Evolutionary conservation across 257 asterid species (phyloP).

Genomic region (Nyctanthes arbortristis): DNA sequence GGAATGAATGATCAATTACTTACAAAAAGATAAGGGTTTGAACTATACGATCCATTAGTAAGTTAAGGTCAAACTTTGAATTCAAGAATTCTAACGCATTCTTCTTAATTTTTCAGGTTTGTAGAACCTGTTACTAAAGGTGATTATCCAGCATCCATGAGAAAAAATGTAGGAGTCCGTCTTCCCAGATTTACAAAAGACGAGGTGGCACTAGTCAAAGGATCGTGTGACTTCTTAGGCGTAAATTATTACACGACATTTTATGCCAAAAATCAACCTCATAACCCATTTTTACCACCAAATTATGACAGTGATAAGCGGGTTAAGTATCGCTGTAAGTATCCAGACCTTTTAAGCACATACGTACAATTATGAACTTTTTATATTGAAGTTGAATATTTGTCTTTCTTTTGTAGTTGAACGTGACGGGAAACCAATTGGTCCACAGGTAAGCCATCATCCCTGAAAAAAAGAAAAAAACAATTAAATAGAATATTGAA

Average conservation of each 20-base stretch:
- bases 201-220: slow-evolving; percentile 3
- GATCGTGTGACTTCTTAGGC: slow-evolving; percentile 32
- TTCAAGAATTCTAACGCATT: neutral
- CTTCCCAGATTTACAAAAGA: slow-evolving; percentile 29
- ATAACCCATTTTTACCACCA: neutral
- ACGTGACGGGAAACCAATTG: neutral
- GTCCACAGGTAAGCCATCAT: neutral
- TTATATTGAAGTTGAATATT: too few relatives aligned
- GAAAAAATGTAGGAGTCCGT: slow-evolving; percentile 13
- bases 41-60: too few relatives aligned
- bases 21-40: too few relatives aligned
- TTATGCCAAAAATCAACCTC: neutral
- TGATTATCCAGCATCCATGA: slow-evolving; percentile 29
- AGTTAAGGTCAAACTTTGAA: too few relatives aligned
- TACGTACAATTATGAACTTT: too few relatives aligned
- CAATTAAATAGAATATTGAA: too few relatives aligned
- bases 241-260: slow-evolving; percentile 4
- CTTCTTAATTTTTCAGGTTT: slow-evolving; percentile 11
- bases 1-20: too few relatives aligned
- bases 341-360: too few relatives aligned
- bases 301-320: neutral
- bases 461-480: too few relatives aligned
- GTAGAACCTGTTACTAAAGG: slow-evolving; percentile 27
- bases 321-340: neutral
- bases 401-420: neutral